Evolutionary conservation across 192 early-diverging fungal genomes (phyloP).

Genomic region (Mortierella antarctica): DNA sequence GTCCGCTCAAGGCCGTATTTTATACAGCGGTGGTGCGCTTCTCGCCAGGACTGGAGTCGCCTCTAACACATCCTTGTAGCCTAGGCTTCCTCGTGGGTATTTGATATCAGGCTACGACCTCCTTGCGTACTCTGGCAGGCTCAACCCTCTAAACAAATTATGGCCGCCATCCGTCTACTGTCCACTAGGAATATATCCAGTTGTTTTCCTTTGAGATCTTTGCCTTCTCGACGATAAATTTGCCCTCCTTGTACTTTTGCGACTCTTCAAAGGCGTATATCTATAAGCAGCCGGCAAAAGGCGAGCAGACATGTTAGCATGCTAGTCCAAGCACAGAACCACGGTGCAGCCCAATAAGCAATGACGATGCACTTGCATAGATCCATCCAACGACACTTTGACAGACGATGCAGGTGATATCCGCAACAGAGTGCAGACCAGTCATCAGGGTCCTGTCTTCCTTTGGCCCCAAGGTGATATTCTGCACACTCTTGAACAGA

Average conservation of each 20-base stretch:
- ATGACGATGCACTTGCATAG: conserved; percentile 50
- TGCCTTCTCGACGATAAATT: conserved; percentile 65
- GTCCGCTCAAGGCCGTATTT: too few species aligned
- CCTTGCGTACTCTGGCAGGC: conserved; percentile 58
- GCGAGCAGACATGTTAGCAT: background rate
- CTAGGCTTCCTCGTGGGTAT: background rate
- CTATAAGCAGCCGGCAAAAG: conserved; percentile 17
- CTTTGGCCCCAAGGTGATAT: conserved; percentile 60
- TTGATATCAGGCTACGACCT: conserved; percentile 59
- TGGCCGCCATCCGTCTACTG: background rate
- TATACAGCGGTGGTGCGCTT: conserved; percentile 29
- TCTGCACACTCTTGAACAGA: conserved; percentile 63
- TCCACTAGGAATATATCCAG: conserved; percentile 42
- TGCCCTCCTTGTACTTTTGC: conserved; percentile 71
- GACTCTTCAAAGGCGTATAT: conserved; percentile 62
- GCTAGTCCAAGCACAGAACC: background rate
- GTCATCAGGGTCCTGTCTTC: conserved; percentile 70
- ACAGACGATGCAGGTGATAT: conserved; percentile 65
- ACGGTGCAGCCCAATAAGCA: too few species aligned
- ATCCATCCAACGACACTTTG: conserved; percentile 67
- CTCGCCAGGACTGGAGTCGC: background rate
- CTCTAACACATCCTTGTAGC: background rate
- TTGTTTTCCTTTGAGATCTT: conserved; percentile 65
- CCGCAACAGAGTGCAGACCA: conserved; percentile 67
- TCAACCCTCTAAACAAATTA: background rate